Evolutionary conservation across 2,329 filamentous ascomycete species (phyloP).

Genomic region (Neodidymelliopsis sp.): DNA sequence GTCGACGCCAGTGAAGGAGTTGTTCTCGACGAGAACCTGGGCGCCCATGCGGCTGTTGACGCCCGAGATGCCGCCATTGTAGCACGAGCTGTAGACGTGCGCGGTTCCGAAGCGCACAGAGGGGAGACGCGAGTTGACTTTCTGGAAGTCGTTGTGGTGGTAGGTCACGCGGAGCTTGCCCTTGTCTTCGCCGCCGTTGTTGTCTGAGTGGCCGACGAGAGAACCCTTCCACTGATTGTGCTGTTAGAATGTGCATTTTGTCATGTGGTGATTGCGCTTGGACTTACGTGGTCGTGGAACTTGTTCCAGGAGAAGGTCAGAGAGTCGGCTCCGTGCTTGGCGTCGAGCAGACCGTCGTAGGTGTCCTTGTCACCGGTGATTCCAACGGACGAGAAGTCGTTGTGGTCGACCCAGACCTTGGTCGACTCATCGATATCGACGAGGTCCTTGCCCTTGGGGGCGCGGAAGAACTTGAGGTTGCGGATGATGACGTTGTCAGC

Average conservation of each 20-base stretch:
- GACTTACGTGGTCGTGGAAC: conserved; percentile 61
- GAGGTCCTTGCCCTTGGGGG: conserved; percentile 65
- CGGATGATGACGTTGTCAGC: conserved; percentile 67
- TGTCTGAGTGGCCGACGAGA: conserved; percentile 66
- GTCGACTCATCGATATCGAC: conserved; percentile 65
- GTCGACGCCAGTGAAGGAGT: conserved; percentile 64
- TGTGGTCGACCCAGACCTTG: conserved; percentile 70
- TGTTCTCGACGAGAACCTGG: conserved; percentile 55
- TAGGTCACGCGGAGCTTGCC: conserved; percentile 70
- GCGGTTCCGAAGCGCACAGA: conserved; percentile 71
- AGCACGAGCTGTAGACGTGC: conserved; percentile 65
- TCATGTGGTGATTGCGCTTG: neutral
- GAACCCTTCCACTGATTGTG: conserved; percentile 61
- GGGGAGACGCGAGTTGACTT: conserved; percentile 69
- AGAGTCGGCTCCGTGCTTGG: conserved; percentile 68
- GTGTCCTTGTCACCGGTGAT: conserved; percentile 41
- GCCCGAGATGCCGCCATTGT: conserved; percentile 46
- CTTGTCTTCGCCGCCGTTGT: conserved; percentile 60
- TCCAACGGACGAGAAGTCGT: conserved; percentile 66
- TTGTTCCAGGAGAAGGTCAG: conserved; percentile 63
- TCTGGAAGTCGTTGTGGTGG: conserved; percentile 70
- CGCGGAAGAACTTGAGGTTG: conserved; percentile 67
- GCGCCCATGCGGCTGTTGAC: conserved; percentile 55
- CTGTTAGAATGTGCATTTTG: conserved; percentile 13
- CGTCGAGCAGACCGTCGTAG: conserved; percentile 60